These are phyloP conservation scores for Stemphylium lycopersici DNA, from an alignment of 2,329 filamentous ascomycete species.

Conservation along the genomic window DNA sequence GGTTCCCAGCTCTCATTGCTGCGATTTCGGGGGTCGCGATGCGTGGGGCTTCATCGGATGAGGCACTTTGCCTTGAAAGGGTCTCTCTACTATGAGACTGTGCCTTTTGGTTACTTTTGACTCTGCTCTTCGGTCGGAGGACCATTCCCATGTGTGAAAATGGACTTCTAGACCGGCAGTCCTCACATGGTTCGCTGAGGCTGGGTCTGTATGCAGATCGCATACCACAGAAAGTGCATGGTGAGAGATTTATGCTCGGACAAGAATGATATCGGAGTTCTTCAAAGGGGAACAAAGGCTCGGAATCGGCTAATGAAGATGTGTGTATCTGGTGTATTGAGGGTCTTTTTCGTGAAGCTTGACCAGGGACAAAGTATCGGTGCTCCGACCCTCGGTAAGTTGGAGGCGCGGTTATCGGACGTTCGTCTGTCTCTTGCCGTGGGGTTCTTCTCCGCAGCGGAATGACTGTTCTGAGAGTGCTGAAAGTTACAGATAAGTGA, in stretches of 20 bases:
- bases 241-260: constrained; percentile 22
- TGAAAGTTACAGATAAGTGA: constrained; percentile 22
- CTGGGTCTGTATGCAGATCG: constrained; percentile 8
- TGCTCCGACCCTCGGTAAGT: background rate
- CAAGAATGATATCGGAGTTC: constrained; percentile 25
- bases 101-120: background rate
- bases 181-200: constrained; percentile 17
- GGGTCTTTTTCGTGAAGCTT: background rate
- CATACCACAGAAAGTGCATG: constrained; percentile 24
- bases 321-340: constrained; percentile 7
- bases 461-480: constrained; percentile 10
- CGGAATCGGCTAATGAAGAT: constrained; percentile 10
- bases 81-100: background rate
- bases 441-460: constrained; percentile 9
- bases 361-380: background rate
- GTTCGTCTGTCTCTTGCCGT: background rate
- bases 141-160: constrained; percentile 18
- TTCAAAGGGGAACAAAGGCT: constrained; percentile 26
- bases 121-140: background rate
- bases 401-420: background rate
- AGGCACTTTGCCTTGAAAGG: constrained; percentile 1
- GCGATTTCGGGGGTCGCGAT: constrained; percentile 13
- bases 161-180: constrained; percentile 16
- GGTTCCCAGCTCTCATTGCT: constrained; percentile 19
- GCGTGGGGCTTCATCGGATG: constrained; percentile 14